Conservation (phyloP, 495 filamentous ascomycete genomes). For the Tuber umbilicatum region DNA sequence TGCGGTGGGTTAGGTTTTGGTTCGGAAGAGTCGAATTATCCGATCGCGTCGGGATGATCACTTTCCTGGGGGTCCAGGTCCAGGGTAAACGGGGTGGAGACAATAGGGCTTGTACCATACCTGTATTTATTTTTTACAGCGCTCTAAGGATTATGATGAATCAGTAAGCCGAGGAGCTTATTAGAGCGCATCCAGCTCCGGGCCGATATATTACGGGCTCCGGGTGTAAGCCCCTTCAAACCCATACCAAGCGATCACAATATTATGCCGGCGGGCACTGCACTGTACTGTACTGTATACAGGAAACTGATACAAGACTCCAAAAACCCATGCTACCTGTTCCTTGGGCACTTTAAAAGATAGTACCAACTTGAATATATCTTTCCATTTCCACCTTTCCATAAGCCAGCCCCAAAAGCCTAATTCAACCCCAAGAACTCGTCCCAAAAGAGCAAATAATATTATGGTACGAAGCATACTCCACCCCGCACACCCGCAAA, state of each 20-base stretch:
- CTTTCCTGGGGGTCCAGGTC: background rate
- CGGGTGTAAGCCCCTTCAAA: too few relatives aligned
- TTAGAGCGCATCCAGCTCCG: background rate
- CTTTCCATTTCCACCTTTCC: background rate
- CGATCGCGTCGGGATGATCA: background rate
- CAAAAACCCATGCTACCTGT: background rate
- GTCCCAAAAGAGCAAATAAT: background rate
- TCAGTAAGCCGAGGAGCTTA: background rate
- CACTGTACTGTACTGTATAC: too few relatives aligned
- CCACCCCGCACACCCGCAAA: background rate
- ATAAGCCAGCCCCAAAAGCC: background rate
- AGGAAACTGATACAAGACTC: background rate
- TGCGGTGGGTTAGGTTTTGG: background rate
- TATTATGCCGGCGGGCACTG: background rate
- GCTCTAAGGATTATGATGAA: background rate
- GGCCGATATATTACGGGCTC: too few relatives aligned
- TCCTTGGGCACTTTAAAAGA: background rate
- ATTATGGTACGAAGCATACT: background rate
- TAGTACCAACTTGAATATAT: background rate
- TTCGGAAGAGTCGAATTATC: background rate
- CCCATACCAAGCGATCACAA: background rate
- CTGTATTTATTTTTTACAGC: background rate
- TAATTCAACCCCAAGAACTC: background rate
- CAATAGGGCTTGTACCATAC: background rate
- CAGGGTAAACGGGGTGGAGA: background rate